Evolutionary conservation across 805 yeast genomes (phyloP), one percentile per base, ranked within the genome.

Genomic region (Candida sphagnicola): DNA sequence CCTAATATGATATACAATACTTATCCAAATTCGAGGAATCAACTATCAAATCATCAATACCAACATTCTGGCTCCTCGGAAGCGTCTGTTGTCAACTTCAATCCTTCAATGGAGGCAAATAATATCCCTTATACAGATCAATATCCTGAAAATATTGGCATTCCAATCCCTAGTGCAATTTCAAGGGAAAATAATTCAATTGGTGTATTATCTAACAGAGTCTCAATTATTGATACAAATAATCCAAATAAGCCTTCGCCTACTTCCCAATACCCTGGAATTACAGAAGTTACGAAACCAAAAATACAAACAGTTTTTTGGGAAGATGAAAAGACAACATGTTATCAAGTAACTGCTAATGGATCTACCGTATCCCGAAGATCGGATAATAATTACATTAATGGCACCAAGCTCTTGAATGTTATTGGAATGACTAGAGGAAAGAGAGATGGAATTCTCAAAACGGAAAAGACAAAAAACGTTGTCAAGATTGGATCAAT

Each of bases 341-440:
- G 70, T 39, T 65, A 62, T 42, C 71, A 65, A 40, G 70, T 65
- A 2, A 49, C 59, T 37, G 65, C 61, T 0, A 45, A 56, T 14
- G 62, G 59, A 2, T 45, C 57, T 15, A 44, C 62, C 19, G 68
- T 65, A 2, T 62, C 68, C 4, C 49, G 71, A 32, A 42, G 71
- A 17, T 59, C 62, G 38, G 70, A 61, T 39, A 60, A 53, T 4
- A 50, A 61, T 35, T 63, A 45, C 43, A 51, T 65, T 18, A 65
- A 65, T 42, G 71, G 70, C 1, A 65, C 71, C 4, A 65, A 65
- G 61, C 67, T 85, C 41, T 65, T 85, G 51, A 85, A 85, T 54
- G 95, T 85, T 26, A 88, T 93, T 2, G 87, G 84, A 43, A 84
- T 85, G 86, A 85, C 95, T 12, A 72, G 95, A 45, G 95, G 95